Evolutionary conservation across 441 rosid species (phyloP), one percentile per base, ranked within the genome.

Genomic region (Syzygium malaccense): DNA sequence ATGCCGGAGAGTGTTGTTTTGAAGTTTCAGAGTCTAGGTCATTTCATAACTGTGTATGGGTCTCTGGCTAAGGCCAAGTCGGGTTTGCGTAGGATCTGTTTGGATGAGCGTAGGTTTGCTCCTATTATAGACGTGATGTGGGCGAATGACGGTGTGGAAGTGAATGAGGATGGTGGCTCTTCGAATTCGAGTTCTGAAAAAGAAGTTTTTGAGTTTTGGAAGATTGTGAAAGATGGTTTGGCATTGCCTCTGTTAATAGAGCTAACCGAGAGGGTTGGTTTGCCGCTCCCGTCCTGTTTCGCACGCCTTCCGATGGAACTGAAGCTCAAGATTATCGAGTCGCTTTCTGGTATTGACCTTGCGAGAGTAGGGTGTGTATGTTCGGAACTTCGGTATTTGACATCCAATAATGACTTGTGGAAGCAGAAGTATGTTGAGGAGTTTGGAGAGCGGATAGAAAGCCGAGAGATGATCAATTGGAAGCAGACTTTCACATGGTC

Each of bases 141-240:
- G 93, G 91, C 45, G 17, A 90, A 86, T 48, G 48, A 87, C 25
- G 32, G 78, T 71, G 89, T 60, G 48, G 78, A 6, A 49, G 56
- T 71, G 68, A 87, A 89, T 88, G 90, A 87, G n/a, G 87, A 83
- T n/a, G 90, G 90, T 86, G 84, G 80, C 26, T 87, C 90, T 78
- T 86, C 87, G 23, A 89, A 71, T 17, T 33, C 62, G 1, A 86
- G 89, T 86, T 78, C 88, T 3, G 93, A 92, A 87, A 88, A 85
- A 23, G 94, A 92, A 55, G 92, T 94, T 86, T 95, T 96, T 64
- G 91, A 94, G 92, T 93, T 96, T 60, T 98, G 96, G 97, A 96
- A 93, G 91, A 89, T 91, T 87, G 97, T 95, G 14, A 97, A 97
- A 90, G 96, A 96, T 90, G 94, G 93, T 37, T 92, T 96, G 89